A percentile compares a stretch with the other conserved stretches of the same genome.
These are phyloP conservation scores for Paecilomyces sp. DNA, from an alignment of 2,329 filamentous ascomycete genomes.

Conservation along the genomic window DNA sequence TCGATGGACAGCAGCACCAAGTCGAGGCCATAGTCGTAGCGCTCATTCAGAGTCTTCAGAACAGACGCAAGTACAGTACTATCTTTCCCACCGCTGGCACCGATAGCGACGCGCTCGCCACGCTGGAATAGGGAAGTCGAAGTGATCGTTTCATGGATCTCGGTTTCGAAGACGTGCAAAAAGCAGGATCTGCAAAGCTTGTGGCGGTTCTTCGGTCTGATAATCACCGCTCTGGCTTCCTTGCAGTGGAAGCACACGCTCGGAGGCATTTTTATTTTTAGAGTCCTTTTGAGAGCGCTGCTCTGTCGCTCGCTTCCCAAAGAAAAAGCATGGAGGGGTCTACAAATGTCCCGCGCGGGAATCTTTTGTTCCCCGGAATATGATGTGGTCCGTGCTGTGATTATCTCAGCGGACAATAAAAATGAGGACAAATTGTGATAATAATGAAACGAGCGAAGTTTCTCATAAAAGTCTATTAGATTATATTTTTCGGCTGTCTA, in stretches of 20 bases:
- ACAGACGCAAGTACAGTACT: constrained; percentile 93
- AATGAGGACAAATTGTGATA: not conserved
- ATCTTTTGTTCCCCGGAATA: not conserved
- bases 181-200: constrained; percentile 92
- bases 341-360: not conserved
- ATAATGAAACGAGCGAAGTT: not conserved
- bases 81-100: constrained; percentile 94
- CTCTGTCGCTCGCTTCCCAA: not conserved
- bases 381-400: constrained; percentile 1
- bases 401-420: constrained; percentile 2
- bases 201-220: constrained; percentile 88
- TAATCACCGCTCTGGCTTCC: constrained; percentile 72
- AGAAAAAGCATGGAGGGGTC: not conserved
- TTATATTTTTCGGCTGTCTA: not conserved
- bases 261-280: constrained; percentile 59
- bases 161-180: constrained; percentile 77
- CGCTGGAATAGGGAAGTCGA: constrained; percentile 71
- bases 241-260: constrained; percentile 69
- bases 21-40: constrained; percentile 78
- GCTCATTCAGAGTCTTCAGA: constrained; percentile 86
- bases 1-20: constrained; percentile 86
- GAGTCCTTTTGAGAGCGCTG: not conserved
- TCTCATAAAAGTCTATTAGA: not conserved
- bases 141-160: constrained; percentile 87
- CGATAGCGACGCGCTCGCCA: constrained; percentile 86